Evolutionary conservation across 495 filamentous ascomycete genomes (phyloP).

Genomic region (Annulohypoxylon stygium): DNA sequence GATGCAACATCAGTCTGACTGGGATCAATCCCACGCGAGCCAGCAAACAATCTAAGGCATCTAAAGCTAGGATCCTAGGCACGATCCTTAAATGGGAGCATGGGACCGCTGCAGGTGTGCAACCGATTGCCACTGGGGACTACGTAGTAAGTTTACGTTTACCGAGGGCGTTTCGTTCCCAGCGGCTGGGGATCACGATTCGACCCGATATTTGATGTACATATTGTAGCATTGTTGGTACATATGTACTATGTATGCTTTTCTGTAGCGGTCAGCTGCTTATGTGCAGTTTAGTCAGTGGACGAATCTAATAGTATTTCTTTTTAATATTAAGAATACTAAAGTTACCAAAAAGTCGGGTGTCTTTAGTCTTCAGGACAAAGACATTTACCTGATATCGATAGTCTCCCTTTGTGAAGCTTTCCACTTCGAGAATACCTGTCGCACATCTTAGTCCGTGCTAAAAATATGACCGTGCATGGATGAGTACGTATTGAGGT

Average conservation of each 20-base stretch:
- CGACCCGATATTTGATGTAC: slow-evolving; percentile 5
- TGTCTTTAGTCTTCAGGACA: neutral
- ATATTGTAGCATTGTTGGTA: neutral
- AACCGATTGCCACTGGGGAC: slow-evolving; percentile 30
- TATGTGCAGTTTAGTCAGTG: neutral
- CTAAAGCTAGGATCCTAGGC: slow-evolving; percentile 28
- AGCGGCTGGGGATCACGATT: slow-evolving; percentile 21
- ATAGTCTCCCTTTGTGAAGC: neutral
- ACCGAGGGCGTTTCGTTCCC: slow-evolving; percentile 16
- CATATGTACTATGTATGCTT: no score
- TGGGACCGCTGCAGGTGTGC: slow-evolving; percentile 27
- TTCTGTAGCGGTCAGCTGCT: neutral
- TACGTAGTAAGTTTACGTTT: slow-evolving; percentile 13
- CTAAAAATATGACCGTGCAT: slow-evolving; percentile 9
- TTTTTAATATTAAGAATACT: no score
- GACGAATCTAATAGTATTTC: no score
- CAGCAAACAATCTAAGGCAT: slow-evolving; percentile 32
- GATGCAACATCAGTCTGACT: slow-evolving; percentile 42
- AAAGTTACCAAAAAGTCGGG: no score
- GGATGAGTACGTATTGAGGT: neutral
- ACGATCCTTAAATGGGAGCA: slow-evolving; percentile 40
- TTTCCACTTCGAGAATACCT: neutral
- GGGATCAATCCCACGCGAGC: slow-evolving; percentile 45
- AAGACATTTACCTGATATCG: neutral
- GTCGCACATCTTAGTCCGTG: neutral